Conservation (phyloP, 306 rosid genomes). For the Corylus americana region DNA sequence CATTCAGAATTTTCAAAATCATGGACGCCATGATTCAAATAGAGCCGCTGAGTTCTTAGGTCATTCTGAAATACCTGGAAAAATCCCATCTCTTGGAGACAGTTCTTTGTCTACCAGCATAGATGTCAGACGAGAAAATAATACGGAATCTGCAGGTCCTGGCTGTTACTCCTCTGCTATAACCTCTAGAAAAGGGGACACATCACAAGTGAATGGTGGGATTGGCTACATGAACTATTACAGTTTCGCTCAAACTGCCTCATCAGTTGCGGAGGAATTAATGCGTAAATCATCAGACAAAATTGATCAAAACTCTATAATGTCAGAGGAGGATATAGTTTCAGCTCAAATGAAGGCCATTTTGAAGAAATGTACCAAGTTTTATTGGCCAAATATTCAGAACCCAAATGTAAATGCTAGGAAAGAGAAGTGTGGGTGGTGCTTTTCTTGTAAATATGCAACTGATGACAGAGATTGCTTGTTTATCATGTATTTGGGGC, state of each 20-base stretch:
- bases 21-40: constrained; percentile 35
- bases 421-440: constrained; percentile 95
- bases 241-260: constrained; percentile 73
- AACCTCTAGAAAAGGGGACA: constrained; percentile 34
- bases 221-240: constrained; percentile 64
- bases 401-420: constrained; percentile 43
- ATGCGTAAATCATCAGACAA: constrained; percentile 56
- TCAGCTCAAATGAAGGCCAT: constrained; percentile 72
- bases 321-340: constrained; percentile 73
- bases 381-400: constrained; percentile 67
- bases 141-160: constrained; percentile 40
- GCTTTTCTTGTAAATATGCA: constrained; percentile 70
- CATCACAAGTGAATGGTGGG: constrained; percentile 33
- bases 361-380: constrained; percentile 62
- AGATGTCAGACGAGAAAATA: constrained; percentile 40
- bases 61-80: constrained; percentile 43
- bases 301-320: constrained; percentile 41
- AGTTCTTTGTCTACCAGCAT: constrained; percentile 44
- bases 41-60: constrained; percentile 41
- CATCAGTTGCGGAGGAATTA: constrained; percentile 67
- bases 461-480: constrained; percentile 79
- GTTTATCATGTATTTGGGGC: constrained; percentile 50
- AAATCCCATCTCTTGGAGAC: constrained; percentile 33
- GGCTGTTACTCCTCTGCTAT: constrained; percentile 15
- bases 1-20: constrained; percentile 31